phyloP scores from a whole-genome alignment of 2,329 filamentous ascomycete genomes.

The Huntiella abstrusa region DNA sequence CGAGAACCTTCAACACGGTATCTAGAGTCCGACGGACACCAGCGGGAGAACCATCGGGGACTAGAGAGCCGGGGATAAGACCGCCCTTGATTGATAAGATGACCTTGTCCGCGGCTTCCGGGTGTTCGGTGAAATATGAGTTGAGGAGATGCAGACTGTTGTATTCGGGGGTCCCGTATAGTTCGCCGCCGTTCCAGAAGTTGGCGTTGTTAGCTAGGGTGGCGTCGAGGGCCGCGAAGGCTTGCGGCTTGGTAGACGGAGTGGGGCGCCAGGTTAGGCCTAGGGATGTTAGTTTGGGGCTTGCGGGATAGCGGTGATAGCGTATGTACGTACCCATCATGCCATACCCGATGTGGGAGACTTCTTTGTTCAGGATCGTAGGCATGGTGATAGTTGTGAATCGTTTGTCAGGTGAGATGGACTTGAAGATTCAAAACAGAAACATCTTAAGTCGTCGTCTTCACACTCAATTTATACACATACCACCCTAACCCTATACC shows the following conservation, averaged over 20 bases:
- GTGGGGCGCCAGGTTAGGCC: constrained; percentile 26
- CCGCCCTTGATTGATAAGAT: constrained; percentile 45
- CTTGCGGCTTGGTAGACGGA: constrained; percentile 25
- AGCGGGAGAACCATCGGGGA: constrained; percentile 32
- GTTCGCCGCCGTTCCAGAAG: constrained; percentile 45
- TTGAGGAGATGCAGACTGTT: constrained; percentile 41
- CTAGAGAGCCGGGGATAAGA: constrained; percentile 18
- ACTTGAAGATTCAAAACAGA: too few species aligned
- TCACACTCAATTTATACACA: too few species aligned
- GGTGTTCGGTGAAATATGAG: constrained; percentile 43
- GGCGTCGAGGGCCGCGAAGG: constrained; percentile 36
- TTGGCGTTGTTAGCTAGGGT: constrained; percentile 27
- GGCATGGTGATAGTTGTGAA: constrained; percentile 14
- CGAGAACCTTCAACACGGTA: constrained; percentile 29
- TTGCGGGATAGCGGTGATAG: background rate
- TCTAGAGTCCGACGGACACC: constrained; percentile 39
- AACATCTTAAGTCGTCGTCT: too few species aligned
- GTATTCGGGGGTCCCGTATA: constrained; percentile 40
- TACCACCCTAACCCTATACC: too few species aligned
- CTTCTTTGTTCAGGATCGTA: constrained; percentile 23
- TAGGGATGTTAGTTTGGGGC: constrained; percentile 12
- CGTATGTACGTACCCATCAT: constrained; percentile 34
- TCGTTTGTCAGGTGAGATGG: too few species aligned
- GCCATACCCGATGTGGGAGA: constrained; percentile 33
- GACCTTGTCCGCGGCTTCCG: constrained; percentile 42